Evolutionary conservation across 2,329 filamentous ascomycete species (phyloP).

Genomic region (Tolypocladium tropicale): DNA sequence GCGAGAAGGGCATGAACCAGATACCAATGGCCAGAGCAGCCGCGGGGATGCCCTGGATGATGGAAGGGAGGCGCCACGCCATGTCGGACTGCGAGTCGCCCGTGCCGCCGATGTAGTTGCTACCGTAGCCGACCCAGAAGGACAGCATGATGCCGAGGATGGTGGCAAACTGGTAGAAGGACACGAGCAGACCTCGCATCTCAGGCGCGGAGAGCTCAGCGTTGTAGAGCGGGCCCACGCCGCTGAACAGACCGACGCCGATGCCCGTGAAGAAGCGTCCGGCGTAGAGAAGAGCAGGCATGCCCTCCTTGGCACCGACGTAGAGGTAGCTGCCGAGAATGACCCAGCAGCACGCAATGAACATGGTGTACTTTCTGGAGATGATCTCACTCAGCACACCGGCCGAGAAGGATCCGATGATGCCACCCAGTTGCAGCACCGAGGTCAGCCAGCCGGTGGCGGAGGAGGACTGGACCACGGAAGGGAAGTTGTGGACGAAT

Average conservation of each 20-base stretch:
- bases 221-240: constrained; percentile 35
- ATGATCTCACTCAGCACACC: constrained; percentile 28
- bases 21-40: constrained; percentile 51
- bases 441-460: constrained; percentile 42
- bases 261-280: constrained; percentile 39
- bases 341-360: constrained; percentile 15
- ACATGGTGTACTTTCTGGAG: background rate
- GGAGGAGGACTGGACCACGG: constrained; percentile 31
- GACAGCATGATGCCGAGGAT: constrained; percentile 44
- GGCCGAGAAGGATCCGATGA: constrained; percentile 34
- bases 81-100: constrained; percentile 31
- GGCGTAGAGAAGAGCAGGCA: constrained; percentile 32
- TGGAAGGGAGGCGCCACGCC: constrained; percentile 32
- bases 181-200: constrained; percentile 55
- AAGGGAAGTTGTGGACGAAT: constrained; percentile 38
- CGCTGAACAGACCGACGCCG: constrained; percentile 36
- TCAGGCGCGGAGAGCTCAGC: constrained; percentile 50
- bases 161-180: constrained; percentile 49
- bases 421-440: constrained; percentile 38
- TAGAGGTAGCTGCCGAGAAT: constrained; percentile 34
- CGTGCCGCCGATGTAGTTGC: constrained; percentile 36
- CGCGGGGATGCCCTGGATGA: constrained; percentile 32
- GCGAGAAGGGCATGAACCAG: constrained; percentile 71
- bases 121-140: constrained; percentile 35
- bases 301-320: constrained; percentile 26